A percentile compares a stretch with the other conserved stretches of the same genome.
phyloP scores from a whole-genome alignment of 805 yeast genomes.

The Sugiyamaella lignohabitans region DNA sequence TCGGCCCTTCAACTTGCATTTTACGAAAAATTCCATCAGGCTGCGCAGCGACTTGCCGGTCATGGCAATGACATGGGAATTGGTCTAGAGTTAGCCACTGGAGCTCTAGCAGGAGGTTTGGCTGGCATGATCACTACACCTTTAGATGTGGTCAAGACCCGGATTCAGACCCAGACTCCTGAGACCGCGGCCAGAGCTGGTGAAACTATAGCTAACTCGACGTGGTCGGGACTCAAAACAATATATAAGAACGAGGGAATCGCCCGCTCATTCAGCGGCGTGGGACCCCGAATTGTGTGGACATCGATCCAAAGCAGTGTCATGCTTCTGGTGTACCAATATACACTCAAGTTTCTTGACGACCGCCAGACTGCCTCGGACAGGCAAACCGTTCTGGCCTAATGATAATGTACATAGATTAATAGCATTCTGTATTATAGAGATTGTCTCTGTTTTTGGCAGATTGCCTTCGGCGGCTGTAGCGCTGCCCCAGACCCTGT shows the following conservation, averaged over 20 bases:
- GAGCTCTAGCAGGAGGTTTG: constrained; percentile 93
- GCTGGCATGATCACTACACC: constrained; percentile 96
- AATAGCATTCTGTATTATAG: too few relatives aligned
- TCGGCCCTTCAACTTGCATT: constrained; percentile 95
- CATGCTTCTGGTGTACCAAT: constrained; percentile 84
- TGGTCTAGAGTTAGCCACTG: constrained; percentile 66
- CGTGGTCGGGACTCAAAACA: constrained; percentile 43
- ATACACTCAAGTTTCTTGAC: constrained; percentile 54
- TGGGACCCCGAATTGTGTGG: constrained; percentile 96
- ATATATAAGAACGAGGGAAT: constrained; percentile 72
- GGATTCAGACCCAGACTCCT: constrained; percentile 73
- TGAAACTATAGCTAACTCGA: constrained; percentile 37
- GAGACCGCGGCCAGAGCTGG: constrained; percentile 8
- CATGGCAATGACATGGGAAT: constrained; percentile 30
- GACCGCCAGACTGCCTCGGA: constrained; percentile 2
- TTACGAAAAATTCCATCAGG: constrained; percentile 57
- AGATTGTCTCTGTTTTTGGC: constrained; percentile 3
- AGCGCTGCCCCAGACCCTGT: too few relatives aligned
- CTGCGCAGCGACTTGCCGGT: constrained; percentile 30
- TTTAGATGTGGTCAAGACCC: constrained; percentile 85
- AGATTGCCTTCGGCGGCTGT: too few relatives aligned
- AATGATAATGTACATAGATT: constrained; percentile 4
- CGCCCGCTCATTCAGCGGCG: constrained; percentile 81
- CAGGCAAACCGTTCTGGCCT: not conserved
- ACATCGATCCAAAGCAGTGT: constrained; percentile 91